Evolutionary conservation across 176 grass and related monocot genomes (phyloP).

Genomic region (Musa acuminata): DNA sequence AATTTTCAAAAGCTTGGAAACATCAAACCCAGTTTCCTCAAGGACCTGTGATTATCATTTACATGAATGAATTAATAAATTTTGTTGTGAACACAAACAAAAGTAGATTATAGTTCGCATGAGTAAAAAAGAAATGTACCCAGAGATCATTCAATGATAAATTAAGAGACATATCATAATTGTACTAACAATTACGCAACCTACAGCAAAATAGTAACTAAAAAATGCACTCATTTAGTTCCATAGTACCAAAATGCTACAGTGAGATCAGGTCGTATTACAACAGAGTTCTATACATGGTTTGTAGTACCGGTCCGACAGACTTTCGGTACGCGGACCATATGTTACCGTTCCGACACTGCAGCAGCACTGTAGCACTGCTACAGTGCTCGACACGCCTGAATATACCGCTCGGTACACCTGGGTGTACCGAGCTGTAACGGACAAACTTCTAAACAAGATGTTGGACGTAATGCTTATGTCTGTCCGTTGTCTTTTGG

Average conservation of each 20-base stretch:
- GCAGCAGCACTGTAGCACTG: too few relatives aligned
- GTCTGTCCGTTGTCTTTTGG: too few relatives aligned
- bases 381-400: too few relatives aligned
- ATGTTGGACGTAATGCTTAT: too few relatives aligned
- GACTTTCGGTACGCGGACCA: too few relatives aligned
- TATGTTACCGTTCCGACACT: too few relatives aligned
- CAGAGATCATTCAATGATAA: not conserved
- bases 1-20: slow-evolving; percentile 60
- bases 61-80: not conserved
- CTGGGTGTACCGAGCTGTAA: too few relatives aligned
- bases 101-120: not conserved
- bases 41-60: slow-evolving; percentile 46
- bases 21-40: slow-evolving; percentile 95
- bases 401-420: too few relatives aligned
- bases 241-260: not conserved
- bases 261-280: not conserved
- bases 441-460: too few relatives aligned
- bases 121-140: not conserved
- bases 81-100: not conserved
- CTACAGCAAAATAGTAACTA: not conserved
- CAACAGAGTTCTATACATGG: not conserved
- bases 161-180: not conserved
- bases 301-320: too few relatives aligned
- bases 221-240: not conserved
- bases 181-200: not conserved